Evolutionary conservation across 1,139 yeast species (phyloP), one percentile per base, ranked within the genome.

Genomic region (Suhomyces terraborum): DNA sequence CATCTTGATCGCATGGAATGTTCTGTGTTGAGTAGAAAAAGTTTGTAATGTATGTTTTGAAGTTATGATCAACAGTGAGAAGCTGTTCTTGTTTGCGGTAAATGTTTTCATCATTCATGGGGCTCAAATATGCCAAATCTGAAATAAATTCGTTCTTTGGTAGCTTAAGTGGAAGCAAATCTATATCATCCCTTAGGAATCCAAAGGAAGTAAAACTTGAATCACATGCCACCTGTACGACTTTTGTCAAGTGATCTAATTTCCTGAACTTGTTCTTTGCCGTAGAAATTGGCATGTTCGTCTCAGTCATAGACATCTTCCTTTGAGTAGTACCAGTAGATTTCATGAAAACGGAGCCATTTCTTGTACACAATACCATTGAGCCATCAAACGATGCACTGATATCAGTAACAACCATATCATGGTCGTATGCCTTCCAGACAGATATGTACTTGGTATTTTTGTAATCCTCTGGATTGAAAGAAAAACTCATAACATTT

Each of bases 311-410:
- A 6, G 64, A 64, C 45, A 58, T 73, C 53, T 57, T 68, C 57
- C 67, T 59, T 36, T 54, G 57, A 14, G 49, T 57, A 6, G 57
- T 43, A 29, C 55, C 56, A 18, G 43, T 51, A 1, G 64, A 51
- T 35, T 63, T 67, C 19, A 65, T 45, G 47, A 71, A 87, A 0
- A 79, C 86, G 8, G 82, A 73, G 0, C 96, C 96, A 41, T 80
- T 79, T 26, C 71, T 62, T 0, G 94, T 84, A 48, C 87, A 78
- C 1, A 88, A 59, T 1, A 88, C 67, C 1, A 87, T 61, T 0
- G 88, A 79, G 0, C 95, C 95, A 53, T 84, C 88, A 20, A 64
- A 69, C 1, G 86, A 77, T 32, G 84, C 73, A 56, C 82, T 93
- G 29, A 85, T 75, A 61, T 87, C 95, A 2, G 71, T 62, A 1